Evolutionary conservation across 2,329 filamentous ascomycete species (phyloP), one percentile per base, ranked within the genome.

Genomic region (Conoideocrella luteorostrata): DNA sequence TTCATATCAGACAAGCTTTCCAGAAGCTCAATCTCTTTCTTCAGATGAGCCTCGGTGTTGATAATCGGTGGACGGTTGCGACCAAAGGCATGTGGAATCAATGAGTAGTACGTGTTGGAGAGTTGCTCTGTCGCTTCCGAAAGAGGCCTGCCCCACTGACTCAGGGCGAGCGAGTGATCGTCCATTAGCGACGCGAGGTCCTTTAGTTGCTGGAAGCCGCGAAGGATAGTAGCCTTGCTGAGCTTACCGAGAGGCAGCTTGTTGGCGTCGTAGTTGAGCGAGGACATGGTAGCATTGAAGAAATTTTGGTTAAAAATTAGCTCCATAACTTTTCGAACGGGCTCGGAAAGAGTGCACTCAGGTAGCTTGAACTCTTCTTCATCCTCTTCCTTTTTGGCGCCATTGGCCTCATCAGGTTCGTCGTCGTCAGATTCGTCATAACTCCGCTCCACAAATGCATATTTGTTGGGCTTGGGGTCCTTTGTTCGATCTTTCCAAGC

Each of bases 1-100:
- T 90, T 89, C 86, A 95, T 91, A 56, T 93, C 87, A 2, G 81
- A 83, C 58, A 95, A 68, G 48, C 81, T 86, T 56, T 94, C 87
- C 1, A 95, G 75, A 51, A 94, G 73, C 35, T 87, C 84, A 52
- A 91, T 76, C 64, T 95, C 88, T 53, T 67, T 75, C 66, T 90
- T 88, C 53, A 95, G 74, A 51, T 74, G 63, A 2, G 52, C 51
- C 17, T 75, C 58, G 30, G 66, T 67, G 26, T 61, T 60, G 54
- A 95, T 85, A 52, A 90, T 57, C 0, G 86, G 85, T 0, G 88
- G 86, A 0, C 82, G 72, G 35, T 78, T 77, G 24, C 87, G 82
- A 7, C 88, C 86, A 61, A 93, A 91, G 24, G 69, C 77, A 56
- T 95, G 88, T 0, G 89, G 89, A 48, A 95, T 94, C 32, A 85